These are phyloP conservation scores for Erodium trifolium DNA, from an alignment of 441 rosid genomes.

Conservation along the genomic window DNA sequence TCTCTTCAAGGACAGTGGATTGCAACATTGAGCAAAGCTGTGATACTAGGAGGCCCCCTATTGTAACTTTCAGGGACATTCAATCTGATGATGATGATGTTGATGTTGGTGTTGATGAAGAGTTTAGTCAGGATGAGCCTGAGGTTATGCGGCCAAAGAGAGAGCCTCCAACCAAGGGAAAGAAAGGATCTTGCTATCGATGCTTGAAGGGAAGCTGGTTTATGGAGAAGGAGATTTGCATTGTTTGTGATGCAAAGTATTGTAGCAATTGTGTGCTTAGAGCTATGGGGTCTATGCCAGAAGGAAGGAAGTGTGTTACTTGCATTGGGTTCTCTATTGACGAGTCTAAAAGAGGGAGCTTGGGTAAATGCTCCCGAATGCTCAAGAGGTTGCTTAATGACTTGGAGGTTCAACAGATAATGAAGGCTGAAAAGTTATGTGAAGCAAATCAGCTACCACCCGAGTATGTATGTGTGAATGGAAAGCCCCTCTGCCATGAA, in stretches of 20 bases:
- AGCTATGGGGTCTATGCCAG: constrained; percentile 99
- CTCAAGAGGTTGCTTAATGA: constrained; percentile 80
- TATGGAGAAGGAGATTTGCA: constrained; percentile 63
- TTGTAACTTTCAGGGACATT: constrained; percentile 64
- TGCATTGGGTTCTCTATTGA: constrained; percentile 80
- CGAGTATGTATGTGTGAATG: constrained; percentile 84
- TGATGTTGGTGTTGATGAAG: constrained; percentile 45
- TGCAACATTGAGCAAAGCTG: constrained; percentile 36
- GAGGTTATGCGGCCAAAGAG: constrained; percentile 36
- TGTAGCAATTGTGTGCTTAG: constrained; percentile 90
- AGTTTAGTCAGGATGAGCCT: constrained; percentile 34
- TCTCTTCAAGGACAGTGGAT: constrained; percentile 52
- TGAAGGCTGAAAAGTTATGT: constrained; percentile 97
- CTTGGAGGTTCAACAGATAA: constrained; percentile 87
- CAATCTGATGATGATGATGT: constrained; percentile 21
- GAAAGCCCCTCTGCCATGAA: constrained; percentile 68
- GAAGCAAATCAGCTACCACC: constrained; percentile 88
- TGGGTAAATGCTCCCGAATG: constrained; percentile 73
- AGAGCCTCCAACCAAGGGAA: constrained; percentile 36
- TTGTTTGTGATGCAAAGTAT: constrained; percentile 84
- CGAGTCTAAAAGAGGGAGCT: constrained; percentile 62
- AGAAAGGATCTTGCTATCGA: constrained; percentile 53
- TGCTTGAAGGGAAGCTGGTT: constrained; percentile 95
- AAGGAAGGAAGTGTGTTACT: constrained; percentile 90
- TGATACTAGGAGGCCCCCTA: constrained; percentile 44